These are phyloP conservation scores for Mycena polygramma DNA, from an alignment of 768 basidiomycete genomes.

Conservation along the genomic window DNA sequence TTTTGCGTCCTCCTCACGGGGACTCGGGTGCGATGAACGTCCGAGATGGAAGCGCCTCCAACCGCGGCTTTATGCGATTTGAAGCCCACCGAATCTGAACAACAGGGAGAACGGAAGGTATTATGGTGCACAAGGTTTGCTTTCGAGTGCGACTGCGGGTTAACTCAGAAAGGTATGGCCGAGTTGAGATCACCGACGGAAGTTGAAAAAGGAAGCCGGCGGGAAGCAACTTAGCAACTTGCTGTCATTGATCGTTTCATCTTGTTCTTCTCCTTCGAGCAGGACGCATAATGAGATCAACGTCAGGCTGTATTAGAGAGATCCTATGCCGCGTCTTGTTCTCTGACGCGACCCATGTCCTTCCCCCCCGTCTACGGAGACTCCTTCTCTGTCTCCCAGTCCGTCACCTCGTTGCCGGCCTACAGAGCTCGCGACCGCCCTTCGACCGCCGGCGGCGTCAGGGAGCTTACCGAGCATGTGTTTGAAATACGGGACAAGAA, in stretches of 20 bases:
- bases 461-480: constrained; percentile 33
- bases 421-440: constrained; percentile 33
- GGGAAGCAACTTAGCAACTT: too few relatives aligned
- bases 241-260: constrained; percentile 5
- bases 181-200: background rate
- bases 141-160: background rate
- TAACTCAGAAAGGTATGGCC: background rate
- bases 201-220: background rate
- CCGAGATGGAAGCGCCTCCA: background rate
- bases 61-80: background rate
- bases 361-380: constrained; percentile 28
- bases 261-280: constrained; percentile 4
- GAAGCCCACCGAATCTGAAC: too few relatives aligned
- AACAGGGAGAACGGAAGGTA: background rate
- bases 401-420: constrained; percentile 33
- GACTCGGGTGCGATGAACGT: background rate
- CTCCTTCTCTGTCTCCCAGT: constrained; percentile 29
- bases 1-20: too few relatives aligned
- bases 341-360: constrained; percentile 28
- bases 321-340: constrained; percentile 15
- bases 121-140: background rate
- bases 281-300: constrained; percentile 3
- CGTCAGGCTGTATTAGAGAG: constrained; percentile 6
- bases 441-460: constrained; percentile 24
- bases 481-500: constrained; percentile 38